Conservation (phyloP, 176 grass and related monocot species). For the Triticum monococcum region DNA sequence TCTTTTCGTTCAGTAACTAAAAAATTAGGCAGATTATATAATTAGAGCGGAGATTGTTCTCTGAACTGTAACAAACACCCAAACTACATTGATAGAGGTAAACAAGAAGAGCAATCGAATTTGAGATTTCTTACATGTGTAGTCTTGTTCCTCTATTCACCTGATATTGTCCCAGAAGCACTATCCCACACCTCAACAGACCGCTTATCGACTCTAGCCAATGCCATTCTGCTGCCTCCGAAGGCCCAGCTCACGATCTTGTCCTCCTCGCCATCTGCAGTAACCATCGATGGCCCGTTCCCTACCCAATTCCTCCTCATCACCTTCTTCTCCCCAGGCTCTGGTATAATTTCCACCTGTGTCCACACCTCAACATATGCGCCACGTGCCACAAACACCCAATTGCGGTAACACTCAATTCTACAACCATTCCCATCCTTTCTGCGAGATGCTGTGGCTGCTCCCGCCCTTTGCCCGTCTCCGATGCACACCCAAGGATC, state of each 20-base stretch:
- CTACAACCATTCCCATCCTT: slow-evolving; percentile 70
- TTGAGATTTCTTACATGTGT: slow-evolving; percentile 24
- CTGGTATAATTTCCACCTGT: slow-evolving; percentile 46
- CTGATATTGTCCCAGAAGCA: neutral
- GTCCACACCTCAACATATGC: slow-evolving; percentile 79
- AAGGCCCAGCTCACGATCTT: slow-evolving; percentile 71
- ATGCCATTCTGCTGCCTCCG: slow-evolving; percentile 20
- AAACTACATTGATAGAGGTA: neutral
- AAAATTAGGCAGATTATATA: neutral
- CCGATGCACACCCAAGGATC: slow-evolving; percentile 66
- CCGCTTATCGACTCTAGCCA: slow-evolving; percentile 51
- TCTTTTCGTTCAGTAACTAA: neutral
- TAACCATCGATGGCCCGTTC: slow-evolving; percentile 23
- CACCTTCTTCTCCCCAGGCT: slow-evolving; percentile 44
- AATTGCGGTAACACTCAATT: slow-evolving; percentile 60
- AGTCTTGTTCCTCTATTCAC: neutral
- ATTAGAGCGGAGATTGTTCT: neutral
- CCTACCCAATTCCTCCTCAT: slow-evolving; percentile 84
- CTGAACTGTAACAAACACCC: neutral
- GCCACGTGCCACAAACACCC: slow-evolving; percentile 53
- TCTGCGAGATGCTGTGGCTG: neutral
- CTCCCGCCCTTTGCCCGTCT: slow-evolving; percentile 5
- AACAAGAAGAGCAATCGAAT: neutral
- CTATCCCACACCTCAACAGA: slow-evolving; percentile 85
- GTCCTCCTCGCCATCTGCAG: neutral